Percentiles rank a stretch among this genome's conserved stretches.
Conservation (phyloP, 1,284 basidiomycete genomes). For the Baeospora myosura region DNA sequence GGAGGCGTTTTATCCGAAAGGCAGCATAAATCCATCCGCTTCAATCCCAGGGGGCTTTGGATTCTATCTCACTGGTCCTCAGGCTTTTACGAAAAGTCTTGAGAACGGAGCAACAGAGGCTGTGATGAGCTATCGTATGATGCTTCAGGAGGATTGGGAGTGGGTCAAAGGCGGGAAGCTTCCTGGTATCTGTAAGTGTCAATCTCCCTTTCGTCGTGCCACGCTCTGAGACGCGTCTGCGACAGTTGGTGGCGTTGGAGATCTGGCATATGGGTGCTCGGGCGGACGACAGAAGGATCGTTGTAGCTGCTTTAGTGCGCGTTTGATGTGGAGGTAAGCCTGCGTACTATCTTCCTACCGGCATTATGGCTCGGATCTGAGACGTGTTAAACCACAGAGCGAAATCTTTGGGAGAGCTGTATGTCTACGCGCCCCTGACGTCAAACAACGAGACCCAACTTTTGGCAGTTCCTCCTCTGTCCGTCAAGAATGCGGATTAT, state of each 20-base stretch:
- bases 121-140: conserved; percentile 49
- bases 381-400: no score
- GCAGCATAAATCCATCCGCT: conserved; percentile 51
- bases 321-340: conserved; percentile 59
- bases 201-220: neutral
- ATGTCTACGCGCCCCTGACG: conserved; percentile 49
- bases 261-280: conserved; percentile 50
- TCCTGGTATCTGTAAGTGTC: conserved; percentile 50
- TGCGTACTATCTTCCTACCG: no score
- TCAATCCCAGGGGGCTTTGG: conserved; percentile 50
- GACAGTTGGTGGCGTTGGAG: conserved; percentile 48
- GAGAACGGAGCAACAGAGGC: conserved; percentile 36
- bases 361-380: no score
- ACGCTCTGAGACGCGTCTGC: neutral
- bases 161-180: conserved; percentile 61
- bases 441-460: conserved; percentile 35
- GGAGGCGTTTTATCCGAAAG: conserved; percentile 54
- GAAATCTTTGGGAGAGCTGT: conserved; percentile 40
- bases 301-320: conserved; percentile 52
- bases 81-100: conserved; percentile 28
- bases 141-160: conserved; percentile 49
- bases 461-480: conserved; percentile 40
- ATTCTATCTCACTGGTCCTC: conserved; percentile 49
- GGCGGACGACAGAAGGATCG: conserved; percentile 50
- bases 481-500: conserved; percentile 45